Conservation (phyloP, 2,329 filamentous ascomycete species). For the Alternaria triticina region DNA sequence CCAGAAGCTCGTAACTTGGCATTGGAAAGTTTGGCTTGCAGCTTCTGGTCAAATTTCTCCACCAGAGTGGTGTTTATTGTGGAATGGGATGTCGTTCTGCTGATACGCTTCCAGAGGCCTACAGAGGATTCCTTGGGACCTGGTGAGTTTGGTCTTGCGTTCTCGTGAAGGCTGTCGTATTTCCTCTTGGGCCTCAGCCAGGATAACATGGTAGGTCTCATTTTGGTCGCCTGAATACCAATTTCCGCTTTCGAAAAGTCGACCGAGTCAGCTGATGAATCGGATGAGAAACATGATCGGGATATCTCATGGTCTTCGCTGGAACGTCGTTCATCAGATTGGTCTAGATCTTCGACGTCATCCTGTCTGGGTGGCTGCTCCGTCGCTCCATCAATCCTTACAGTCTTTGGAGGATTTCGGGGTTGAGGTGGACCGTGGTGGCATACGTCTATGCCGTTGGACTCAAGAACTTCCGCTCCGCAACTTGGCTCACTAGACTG, state of each 20-base stretch:
- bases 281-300: slow-evolving; percentile 4
- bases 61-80: background rate
- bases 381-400: background rate
- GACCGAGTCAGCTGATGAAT: background rate
- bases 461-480: background rate
- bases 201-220: background rate
- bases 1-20: background rate
- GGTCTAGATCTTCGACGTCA: background rate
- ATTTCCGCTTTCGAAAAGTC: background rate
- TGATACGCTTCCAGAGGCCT: background rate
- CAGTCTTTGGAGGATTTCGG: background rate
- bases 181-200: slow-evolving; percentile 1
- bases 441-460: background rate
- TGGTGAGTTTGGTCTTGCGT: background rate
- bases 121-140: background rate
- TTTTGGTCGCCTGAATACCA: background rate
- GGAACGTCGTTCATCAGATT: background rate
- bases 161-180: background rate
- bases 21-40: background rate
- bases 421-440: background rate
- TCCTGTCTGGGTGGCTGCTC: background rate
- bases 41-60: background rate
- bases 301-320: background rate
- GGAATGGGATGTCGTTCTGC: background rate
- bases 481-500: background rate